A percentile compares a stretch with the other conserved stretches of the same genome.
Evolutionary conservation across 441 rosid species (phyloP).

Genomic region (Breynia disticha): DNA sequence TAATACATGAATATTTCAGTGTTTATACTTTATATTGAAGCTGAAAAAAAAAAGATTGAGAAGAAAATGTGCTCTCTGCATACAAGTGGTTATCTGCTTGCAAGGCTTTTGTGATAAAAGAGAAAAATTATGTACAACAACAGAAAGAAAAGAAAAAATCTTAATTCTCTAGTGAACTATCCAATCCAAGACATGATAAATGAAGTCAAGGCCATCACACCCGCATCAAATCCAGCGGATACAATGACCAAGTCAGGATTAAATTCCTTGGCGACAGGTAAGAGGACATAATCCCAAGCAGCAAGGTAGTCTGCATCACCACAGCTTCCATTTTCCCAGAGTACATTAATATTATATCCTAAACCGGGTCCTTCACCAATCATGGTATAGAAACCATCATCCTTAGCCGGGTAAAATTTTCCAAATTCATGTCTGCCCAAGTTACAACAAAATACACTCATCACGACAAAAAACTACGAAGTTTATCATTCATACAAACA

Average conservation of each 20-base stretch:
- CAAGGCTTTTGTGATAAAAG: neutral
- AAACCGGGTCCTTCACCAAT: constrained; percentile 86
- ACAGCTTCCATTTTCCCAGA: constrained; percentile 84
- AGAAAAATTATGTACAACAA: neutral
- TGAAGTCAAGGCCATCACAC: constrained; percentile 23
- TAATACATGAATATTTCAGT: neutral
- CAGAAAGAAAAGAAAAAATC: too few relatives aligned
- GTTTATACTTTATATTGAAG: too few relatives aligned
- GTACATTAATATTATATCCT: constrained; percentile 92
- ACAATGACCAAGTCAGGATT: constrained; percentile 68
- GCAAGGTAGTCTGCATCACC: constrained; percentile 94
- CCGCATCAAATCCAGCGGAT: constrained; percentile 99
- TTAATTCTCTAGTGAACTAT: too few relatives aligned
- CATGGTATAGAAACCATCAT: constrained; percentile 76
- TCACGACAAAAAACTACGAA: neutral
- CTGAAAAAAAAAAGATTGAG: too few relatives aligned
- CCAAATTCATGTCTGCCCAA: constrained; percentile 82
- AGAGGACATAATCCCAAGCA: constrained; percentile 86
- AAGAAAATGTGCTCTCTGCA: too few relatives aligned
- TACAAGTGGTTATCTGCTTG: neutral
- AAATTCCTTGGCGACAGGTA: constrained; percentile 78
- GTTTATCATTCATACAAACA: neutral
- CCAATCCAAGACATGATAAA: neutral
- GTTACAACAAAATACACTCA: neutral
- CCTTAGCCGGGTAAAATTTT: constrained; percentile 65